A percentile compares a stretch with the other conserved stretches of the same genome.
Evolutionary conservation across 495 filamentous ascomycete species (phyloP).

Genomic region (Penicillium canescens): DNA sequence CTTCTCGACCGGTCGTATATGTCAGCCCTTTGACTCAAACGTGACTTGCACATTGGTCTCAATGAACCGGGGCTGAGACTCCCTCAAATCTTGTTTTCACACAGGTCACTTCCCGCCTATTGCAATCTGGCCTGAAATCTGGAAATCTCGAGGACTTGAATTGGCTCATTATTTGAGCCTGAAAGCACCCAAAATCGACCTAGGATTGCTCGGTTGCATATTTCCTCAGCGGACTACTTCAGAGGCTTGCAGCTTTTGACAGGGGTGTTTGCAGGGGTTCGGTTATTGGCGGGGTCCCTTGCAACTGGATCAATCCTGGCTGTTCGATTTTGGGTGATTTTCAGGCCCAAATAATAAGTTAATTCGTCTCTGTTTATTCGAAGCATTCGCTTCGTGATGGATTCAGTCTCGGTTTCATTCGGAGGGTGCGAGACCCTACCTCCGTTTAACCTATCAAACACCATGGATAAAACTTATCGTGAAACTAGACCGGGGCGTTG

Average conservation of each 20-base stretch:
- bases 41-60: no score
- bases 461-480: no score
- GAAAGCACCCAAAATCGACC: slow-evolving; percentile 5
- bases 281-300: background rate
- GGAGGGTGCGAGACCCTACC: no score
- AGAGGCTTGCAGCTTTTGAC: background rate
- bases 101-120: background rate
- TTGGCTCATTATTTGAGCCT: slow-evolving; percentile 8
- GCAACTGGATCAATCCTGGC: background rate
- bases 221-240: background rate
- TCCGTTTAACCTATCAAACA: no score
- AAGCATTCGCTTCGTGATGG: no score
- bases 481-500: no score
- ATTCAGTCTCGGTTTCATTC: no score
- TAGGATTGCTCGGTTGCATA: no score
- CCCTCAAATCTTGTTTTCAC: background rate
- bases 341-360: slow-evolving; percentile 7
- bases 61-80: no score
- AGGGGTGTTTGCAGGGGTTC: background rate
- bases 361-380: background rate
- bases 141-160: background rate
- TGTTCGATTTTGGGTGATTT: slow-evolving; percentile 10
- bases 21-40: no score
- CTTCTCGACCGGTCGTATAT: no score
- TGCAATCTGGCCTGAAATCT: no score